These are phyloP conservation scores for Cryptococcus jaspeensis DNA, from an alignment of 1,284 basidiomycete genomes.

Conservation along the genomic window DNA sequence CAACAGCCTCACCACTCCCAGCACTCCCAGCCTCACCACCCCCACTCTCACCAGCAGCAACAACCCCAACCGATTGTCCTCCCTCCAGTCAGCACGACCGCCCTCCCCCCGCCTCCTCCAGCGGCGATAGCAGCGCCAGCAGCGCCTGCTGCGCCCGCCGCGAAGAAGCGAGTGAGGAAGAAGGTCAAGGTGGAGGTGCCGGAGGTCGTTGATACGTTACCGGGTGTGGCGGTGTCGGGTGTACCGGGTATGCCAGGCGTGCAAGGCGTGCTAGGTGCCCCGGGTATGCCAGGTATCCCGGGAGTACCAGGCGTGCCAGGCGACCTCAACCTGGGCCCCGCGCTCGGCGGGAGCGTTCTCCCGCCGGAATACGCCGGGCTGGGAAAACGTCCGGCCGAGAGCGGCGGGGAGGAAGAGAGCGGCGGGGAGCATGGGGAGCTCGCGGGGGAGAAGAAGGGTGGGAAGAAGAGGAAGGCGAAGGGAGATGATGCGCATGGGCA, in stretches of 20 bases:
- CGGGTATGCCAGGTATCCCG: too few species aligned
- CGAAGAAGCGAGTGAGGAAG: conserved; percentile 16
- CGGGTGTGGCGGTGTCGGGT: too few species aligned
- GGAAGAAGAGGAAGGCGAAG: conserved; percentile 36
- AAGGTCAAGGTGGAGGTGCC: conserved; percentile 4
- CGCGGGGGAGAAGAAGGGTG: conserved; percentile 14
- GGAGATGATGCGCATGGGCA: conserved; percentile 43
- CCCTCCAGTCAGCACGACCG: too few species aligned
- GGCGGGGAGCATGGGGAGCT: conserved; percentile 12
- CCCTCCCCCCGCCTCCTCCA: too few species aligned
- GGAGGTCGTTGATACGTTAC: too few species aligned
- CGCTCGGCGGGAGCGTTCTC: too few species aligned
- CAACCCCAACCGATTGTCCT: conserved; percentile 1
- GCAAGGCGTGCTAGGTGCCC: too few species aligned
- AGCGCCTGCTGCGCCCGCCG: not conserved
- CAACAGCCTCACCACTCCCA: conserved; percentile 4
- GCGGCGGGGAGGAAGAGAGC: conserved; percentile 14
- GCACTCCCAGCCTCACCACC: conserved; percentile 5
- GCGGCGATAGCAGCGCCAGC: not conserved
- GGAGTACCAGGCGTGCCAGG: too few species aligned
- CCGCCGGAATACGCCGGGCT: conserved; percentile 24
- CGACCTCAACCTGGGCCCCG: too few species aligned
- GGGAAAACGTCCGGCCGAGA: conserved; percentile 35
- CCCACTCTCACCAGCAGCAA: conserved; percentile 11
- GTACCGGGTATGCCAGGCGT: too few species aligned